phyloP scores from a whole-genome alignment of 768 basidiomycete genomes.

The Leccinum imitatum region DNA sequence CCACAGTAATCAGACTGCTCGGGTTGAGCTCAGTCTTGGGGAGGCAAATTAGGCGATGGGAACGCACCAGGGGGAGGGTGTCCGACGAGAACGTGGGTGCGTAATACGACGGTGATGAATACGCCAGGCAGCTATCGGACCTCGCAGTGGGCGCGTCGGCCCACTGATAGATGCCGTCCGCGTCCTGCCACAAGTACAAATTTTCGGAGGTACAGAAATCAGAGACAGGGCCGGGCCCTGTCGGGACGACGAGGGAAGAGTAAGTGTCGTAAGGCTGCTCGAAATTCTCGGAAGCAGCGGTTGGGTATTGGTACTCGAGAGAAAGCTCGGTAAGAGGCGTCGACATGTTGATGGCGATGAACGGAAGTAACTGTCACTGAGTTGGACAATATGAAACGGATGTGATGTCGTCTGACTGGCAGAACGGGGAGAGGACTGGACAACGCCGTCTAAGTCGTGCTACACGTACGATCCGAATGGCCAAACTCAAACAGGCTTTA shows the following conservation, averaged over 20 bases:
- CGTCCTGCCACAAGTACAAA: constrained; percentile 29
- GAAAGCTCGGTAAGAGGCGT: constrained; percentile 22
- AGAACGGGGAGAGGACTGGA: constrained; percentile 12
- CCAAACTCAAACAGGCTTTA: constrained; percentile 15
- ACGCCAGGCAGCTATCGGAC: constrained; percentile 25
- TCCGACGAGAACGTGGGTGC: constrained; percentile 18
- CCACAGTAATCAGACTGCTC: constrained; percentile 18
- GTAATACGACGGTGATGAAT: constrained; percentile 18
- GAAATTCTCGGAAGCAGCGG: constrained; percentile 7
- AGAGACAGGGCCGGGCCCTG: constrained; percentile 9
- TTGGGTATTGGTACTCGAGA: constrained; percentile 19
- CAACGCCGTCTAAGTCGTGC: constrained; percentile 6
- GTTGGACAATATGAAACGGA: constrained; percentile 28
- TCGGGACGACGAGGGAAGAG: constrained; percentile 17
- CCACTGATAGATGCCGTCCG: constrained; percentile 29
- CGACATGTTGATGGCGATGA: constrained; percentile 20
- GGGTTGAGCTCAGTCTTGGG: constrained; percentile 5
- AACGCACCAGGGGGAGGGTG: constrained; percentile 19
- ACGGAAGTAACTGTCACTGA: constrained; percentile 20
- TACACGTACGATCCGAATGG: constrained; percentile 18
- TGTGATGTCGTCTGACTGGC: constrained; percentile 2
- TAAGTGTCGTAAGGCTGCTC: constrained; percentile 28
- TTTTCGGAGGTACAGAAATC: constrained; percentile 31
- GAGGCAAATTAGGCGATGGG: neutral
- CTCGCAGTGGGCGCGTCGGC: constrained; percentile 24